Evolutionary conservation across 345 rosid genomes (phyloP), one percentile per base, ranked within the genome.

Genomic region (Cardiospermum halicacabum): DNA sequence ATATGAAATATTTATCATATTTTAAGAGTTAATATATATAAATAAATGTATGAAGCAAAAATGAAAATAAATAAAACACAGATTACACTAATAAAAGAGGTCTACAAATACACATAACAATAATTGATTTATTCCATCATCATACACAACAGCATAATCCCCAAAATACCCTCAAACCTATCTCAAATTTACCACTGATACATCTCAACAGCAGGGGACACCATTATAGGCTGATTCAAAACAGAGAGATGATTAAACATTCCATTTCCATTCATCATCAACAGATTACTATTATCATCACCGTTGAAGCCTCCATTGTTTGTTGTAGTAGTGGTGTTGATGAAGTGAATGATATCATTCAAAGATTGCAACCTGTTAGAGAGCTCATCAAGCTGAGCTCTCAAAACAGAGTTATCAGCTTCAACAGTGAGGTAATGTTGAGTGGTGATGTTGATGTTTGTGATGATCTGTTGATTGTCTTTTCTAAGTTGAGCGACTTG

Each of bases 401-500:
- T 83, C 6, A 89, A 80, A 12, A 91, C 82, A 5, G 89, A 80
- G 77, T 94, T 94, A 51, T 89, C 95, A 40, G 99, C 74, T 65
- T 91, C 97, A 0, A 89, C 61, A 37, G 53, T 73, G 47, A 83
- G 3, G 72, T 53, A 87, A 56, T 82, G 87, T 60, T 83, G 91
- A 0, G 83, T 72, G 2, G 89, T 80, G 81, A 83, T 62, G 73
- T 70, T 83, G 59, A 85, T 69, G 66, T 81, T 78, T 37, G 84
- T 67, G 26, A 79, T 50, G 53, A 94, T 78, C 75, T 83, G 86
- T 22, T 69, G 84, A 54, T 85, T 91, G 58, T 91, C 89, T 12
- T 72, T 77, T 58, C 72, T 76, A 27, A 91, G 79, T 36, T 78
- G 80, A 49, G 74, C 47, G 30, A 80, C 81, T 73, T 88, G 88